These are phyloP conservation scores for Ceratonia siliqua DNA, from an alignment of 306 rosid genomes.

Conservation along the genomic window DNA sequence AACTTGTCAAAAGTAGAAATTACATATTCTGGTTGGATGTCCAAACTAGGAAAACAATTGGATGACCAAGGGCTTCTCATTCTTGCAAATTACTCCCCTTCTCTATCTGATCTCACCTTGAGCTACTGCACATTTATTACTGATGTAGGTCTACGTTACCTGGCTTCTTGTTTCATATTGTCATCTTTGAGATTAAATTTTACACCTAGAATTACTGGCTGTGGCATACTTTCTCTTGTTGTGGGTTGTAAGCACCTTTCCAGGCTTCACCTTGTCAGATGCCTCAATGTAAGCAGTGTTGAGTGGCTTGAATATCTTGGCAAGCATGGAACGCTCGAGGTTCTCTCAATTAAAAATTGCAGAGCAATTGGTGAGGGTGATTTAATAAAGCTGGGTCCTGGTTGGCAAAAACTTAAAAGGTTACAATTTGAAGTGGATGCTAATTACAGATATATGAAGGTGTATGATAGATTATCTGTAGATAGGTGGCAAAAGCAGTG, in stretches of 20 bases:
- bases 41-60: conserved; percentile 79
- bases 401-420: conserved; percentile 71
- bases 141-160: conserved; percentile 71
- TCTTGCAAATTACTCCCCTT: conserved; percentile 61
- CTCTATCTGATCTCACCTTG: conserved; percentile 62
- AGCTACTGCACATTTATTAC: conserved; percentile 85
- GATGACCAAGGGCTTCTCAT: conserved; percentile 81
- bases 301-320: conserved; percentile 73
- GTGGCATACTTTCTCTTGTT: conserved; percentile 80
- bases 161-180: conserved; percentile 68
- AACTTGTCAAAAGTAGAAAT: conserved; percentile 72
- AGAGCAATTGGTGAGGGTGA: conserved; percentile 64
- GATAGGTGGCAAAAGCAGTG: conserved; percentile 86
- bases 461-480: conserved; percentile 76
- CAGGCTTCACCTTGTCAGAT: conserved; percentile 76
- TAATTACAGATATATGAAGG: conserved; percentile 85
- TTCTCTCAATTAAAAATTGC: conserved; percentile 58
- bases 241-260: conserved; percentile 78
- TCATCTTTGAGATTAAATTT: conserved; percentile 76
- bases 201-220: conserved; percentile 75
- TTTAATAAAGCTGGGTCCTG: conserved; percentile 61
- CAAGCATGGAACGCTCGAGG: conserved; percentile 50
- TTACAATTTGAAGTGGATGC: conserved; percentile 91
- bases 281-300: conserved; percentile 73
- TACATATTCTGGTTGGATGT: conserved; percentile 89